Conservation (phyloP, 371 early-diverging fungal genomes). For the Mortierella sp. region DNA sequence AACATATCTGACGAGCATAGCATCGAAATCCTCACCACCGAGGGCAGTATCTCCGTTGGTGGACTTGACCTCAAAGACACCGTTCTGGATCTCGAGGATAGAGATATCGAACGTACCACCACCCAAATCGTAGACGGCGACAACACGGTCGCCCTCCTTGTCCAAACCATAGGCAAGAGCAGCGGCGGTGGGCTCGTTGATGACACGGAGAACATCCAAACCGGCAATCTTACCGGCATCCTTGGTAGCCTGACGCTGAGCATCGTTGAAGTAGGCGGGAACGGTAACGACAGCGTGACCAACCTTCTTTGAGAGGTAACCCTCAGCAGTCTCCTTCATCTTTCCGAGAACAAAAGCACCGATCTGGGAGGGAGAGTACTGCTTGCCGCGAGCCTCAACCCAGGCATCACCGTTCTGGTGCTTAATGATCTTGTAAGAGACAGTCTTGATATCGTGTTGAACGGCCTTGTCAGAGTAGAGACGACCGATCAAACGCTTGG, state of each 20-base stretch:
- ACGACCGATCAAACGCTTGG: conserved; percentile 98
- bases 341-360: conserved; percentile 94
- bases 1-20: conserved; percentile 85
- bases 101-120: conserved; percentile 99
- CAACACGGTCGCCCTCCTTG: conserved; percentile 87
- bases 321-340: conserved; percentile 97
- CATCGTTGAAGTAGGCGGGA: conserved; percentile 93
- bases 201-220: conserved; percentile 97
- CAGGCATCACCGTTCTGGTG: conserved; percentile 98
- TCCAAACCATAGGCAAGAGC: conserved; percentile 99
- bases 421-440: conserved; percentile 92
- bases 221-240: conserved; percentile 98
- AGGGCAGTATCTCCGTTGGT: conserved; percentile 98
- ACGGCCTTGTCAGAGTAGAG: conserved; percentile 91
- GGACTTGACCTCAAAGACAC: conserved; percentile 98
- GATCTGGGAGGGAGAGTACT: conserved; percentile 96
- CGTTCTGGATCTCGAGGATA: conserved; percentile 97
- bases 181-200: conserved; percentile 99
- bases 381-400: conserved; percentile 95
- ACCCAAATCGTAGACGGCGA: conserved; percentile 99
- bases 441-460: conserved; percentile 87
- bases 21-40: conserved; percentile 99
- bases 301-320: conserved; percentile 88
- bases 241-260: conserved; percentile 99
- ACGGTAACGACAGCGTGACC: conserved; percentile 95